phyloP scores from a whole-genome alignment of 2,329 filamentous ascomycete species.

The Chaetomium globosum region DNA sequence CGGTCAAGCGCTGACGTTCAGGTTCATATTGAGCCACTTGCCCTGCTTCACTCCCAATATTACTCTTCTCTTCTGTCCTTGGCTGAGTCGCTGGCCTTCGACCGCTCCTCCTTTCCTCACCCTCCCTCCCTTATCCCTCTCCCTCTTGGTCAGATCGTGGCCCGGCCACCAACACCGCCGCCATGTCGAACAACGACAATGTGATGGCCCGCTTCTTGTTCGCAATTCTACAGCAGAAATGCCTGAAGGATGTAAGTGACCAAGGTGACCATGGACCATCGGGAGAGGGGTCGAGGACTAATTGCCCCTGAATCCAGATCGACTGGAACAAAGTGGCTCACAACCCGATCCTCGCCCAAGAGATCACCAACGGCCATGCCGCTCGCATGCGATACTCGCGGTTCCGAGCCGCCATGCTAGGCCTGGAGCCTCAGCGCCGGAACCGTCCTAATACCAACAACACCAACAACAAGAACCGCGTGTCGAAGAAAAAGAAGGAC shows the following conservation, averaged over 20 bases:
- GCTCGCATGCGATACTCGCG: constrained; percentile 63
- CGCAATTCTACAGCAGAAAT: constrained; percentile 62
- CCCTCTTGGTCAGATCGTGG: constrained; percentile 13
- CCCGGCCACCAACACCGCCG: constrained; percentile 33
- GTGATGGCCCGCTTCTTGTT: constrained; percentile 61
- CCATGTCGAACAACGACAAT: constrained; percentile 60
- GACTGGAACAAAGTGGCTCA: constrained; percentile 61
- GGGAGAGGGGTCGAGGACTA: neutral
- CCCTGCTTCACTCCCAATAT: constrained; percentile 15
- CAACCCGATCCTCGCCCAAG: constrained; percentile 56
- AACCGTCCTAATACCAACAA: constrained; percentile 43
- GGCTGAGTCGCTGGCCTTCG: constrained; percentile 31
- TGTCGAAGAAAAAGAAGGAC: constrained; percentile 52
- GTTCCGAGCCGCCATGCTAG: constrained; percentile 53
- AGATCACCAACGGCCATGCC: constrained; percentile 63
- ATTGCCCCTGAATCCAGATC: constrained; percentile 47
- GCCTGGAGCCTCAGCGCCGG: constrained; percentile 53
- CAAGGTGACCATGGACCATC: neutral
- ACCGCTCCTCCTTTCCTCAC: constrained; percentile 19
- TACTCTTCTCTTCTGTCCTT: constrained; percentile 21
- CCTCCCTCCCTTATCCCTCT: constrained; percentile 10
- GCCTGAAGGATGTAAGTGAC: constrained; percentile 60
- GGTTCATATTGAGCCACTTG: constrained; percentile 34
- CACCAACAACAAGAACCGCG: constrained; percentile 47
- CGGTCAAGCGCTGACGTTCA: constrained; percentile 24